phyloP scores from a whole-genome alignment of 805 yeast species.

The Metschnikowia amazonensis region DNA sequence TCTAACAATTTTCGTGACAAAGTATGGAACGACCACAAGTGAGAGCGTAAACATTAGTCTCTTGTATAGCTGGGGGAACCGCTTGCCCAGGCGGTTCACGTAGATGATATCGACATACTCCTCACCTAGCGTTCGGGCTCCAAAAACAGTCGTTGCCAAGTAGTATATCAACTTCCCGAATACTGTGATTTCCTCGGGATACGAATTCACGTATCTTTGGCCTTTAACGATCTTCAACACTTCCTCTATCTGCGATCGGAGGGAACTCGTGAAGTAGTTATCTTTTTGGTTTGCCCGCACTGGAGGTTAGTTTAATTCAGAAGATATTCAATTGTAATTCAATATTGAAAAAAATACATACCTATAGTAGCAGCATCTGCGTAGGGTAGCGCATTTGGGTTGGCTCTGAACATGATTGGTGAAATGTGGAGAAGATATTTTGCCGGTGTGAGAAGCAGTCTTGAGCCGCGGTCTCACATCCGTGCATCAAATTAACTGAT shows the following conservation, averaged over 20 bases:
- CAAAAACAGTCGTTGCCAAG: conserved; percentile 68
- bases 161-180: conserved; percentile 60
- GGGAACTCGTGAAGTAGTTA: conserved; percentile 56
- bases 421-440: conserved; percentile 2
- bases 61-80: conserved; percentile 43
- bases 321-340: too few relatives aligned
- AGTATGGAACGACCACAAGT: conserved; percentile 62
- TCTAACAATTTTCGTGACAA: conserved; percentile 32
- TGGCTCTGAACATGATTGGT: conserved; percentile 12
- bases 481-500: not conserved
- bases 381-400: conserved; percentile 44
- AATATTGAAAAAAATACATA: conserved; percentile 29
- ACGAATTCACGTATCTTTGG: conserved; percentile 59
- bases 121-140: conserved; percentile 85
- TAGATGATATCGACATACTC: conserved; percentile 84
- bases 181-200: conserved; percentile 59
- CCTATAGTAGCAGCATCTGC: conserved; percentile 88
- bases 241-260: conserved; percentile 54
- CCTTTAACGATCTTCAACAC: conserved; percentile 54
- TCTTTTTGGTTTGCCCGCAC: conserved; percentile 93
- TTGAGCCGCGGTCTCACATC: conserved; percentile 1
- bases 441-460: not conserved
- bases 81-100: conserved; percentile 50
- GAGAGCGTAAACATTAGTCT: conserved; percentile 58
- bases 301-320: conserved; percentile 23